phyloP scores from a whole-genome alignment of 805 yeast genomes.

The Cyberlindnera galapagoensis region DNA sequence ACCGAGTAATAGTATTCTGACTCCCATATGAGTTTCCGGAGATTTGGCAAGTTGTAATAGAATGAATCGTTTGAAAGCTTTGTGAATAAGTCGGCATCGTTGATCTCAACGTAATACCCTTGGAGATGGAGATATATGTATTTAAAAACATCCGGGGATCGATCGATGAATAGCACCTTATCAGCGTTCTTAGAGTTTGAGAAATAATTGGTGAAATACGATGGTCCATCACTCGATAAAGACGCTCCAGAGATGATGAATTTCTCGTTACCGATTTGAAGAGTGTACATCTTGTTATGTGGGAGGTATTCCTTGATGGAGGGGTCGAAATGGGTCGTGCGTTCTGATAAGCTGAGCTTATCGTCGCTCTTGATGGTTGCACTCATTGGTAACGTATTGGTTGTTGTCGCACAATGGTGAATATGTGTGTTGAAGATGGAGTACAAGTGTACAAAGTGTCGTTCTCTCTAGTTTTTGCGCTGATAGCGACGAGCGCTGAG shows the following conservation, averaged over 20 bases:
- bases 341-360: no score
- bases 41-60: slow-evolving; percentile 59
- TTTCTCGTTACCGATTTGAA: slow-evolving; percentile 60
- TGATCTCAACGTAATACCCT: slow-evolving; percentile 66
- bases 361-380: no score
- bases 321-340: slow-evolving; percentile 25
- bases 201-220: slow-evolving; percentile 77
- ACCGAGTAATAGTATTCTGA: slow-evolving; percentile 48
- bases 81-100: slow-evolving; percentile 52
- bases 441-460: no score
- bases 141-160: slow-evolving; percentile 65
- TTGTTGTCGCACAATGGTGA: no score
- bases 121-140: slow-evolving; percentile 67
- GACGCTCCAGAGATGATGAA: slow-evolving; percentile 80
- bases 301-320: slow-evolving; percentile 52
- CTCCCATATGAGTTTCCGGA: slow-evolving; percentile 41
- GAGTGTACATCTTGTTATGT: slow-evolving; percentile 58
- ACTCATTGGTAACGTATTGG: no score
- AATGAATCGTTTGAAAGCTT: slow-evolving; percentile 62
- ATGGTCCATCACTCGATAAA: slow-evolving; percentile 78
- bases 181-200: slow-evolving; percentile 28
- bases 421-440: no score
- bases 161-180: slow-evolving; percentile 56
- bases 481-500: no score
- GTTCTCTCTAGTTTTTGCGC: no score